Conservation (phyloP, 1,284 basidiomycete species). For the Cryptococcus sp. region DNA sequence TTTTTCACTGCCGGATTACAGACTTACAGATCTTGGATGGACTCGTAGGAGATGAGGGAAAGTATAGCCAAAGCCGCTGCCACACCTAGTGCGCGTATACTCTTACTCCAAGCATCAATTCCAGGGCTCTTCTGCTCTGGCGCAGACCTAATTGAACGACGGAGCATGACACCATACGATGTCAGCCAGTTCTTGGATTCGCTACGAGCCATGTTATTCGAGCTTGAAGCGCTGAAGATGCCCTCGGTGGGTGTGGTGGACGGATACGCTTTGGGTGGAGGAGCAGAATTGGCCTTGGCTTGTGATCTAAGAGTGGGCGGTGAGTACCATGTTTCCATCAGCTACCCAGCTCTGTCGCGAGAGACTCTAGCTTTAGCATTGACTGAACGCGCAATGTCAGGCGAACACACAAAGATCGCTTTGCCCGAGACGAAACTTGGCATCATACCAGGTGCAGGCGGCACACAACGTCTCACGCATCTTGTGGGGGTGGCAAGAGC, state of each 20-base stretch:
- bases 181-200: conserved; percentile 77
- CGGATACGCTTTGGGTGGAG: conserved; percentile 88
- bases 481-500: conserved; percentile 78
- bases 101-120: conserved; percentile 75
- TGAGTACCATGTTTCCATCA: conserved; percentile 41
- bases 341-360: neutral
- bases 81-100: conserved; percentile 59
- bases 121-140: conserved; percentile 86
- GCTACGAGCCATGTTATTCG: conserved; percentile 69
- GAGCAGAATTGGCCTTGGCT: conserved; percentile 79
- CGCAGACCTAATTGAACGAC: conserved; percentile 83
- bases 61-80: conserved; percentile 62
- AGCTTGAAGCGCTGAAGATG: conserved; percentile 76
- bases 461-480: conserved; percentile 82
- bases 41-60: conserved; percentile 66
- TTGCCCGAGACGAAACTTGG: conserved; percentile 81
- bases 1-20: conserved; percentile 2
- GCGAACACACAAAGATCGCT: conserved; percentile 66
- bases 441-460: conserved; percentile 94
- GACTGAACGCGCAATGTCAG: conserved; percentile 49
- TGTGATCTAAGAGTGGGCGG: conserved; percentile 87
- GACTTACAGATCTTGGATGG: conserved; percentile 8
- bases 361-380: neutral
- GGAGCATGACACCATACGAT: conserved; percentile 71
- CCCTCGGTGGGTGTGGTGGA: conserved; percentile 92